Conservation (phyloP, 2,329 filamentous ascomycete genomes). For the Chrysoporthe cubensis region DNA sequence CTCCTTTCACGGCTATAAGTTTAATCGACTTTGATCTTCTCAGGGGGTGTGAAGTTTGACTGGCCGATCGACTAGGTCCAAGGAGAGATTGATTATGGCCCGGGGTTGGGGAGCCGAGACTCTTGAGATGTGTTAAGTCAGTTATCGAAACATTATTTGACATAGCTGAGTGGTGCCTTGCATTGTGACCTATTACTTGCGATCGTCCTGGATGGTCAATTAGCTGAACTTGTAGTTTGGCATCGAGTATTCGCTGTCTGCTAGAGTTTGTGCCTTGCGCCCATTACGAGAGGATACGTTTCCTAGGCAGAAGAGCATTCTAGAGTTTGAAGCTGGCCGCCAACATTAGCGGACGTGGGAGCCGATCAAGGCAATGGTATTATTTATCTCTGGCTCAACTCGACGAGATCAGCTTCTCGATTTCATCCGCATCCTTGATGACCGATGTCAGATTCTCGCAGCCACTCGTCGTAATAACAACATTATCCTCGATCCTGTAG, state of each 20-base stretch:
- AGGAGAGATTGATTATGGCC: background rate
- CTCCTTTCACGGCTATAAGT: background rate
- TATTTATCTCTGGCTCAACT: conserved; percentile 22
- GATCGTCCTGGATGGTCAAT: background rate
- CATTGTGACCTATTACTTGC: background rate
- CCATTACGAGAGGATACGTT: background rate
- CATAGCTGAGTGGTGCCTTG: background rate
- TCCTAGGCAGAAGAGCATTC: background rate
- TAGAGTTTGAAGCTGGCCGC: background rate
- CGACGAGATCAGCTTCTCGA: conserved; percentile 57
- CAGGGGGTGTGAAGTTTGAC: background rate
- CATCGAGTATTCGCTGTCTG: background rate
- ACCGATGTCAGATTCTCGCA: conserved; percentile 68
- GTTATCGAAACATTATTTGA: background rate
- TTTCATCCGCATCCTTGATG: conserved; percentile 62
- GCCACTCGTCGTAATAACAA: conserved; percentile 64
- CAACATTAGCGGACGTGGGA: background rate
- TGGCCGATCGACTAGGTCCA: background rate
- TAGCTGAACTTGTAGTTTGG: background rate
- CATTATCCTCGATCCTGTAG: conserved; percentile 62
- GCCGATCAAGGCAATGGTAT: too few relatives aligned
- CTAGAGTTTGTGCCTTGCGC: background rate
- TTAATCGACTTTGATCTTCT: conserved; percentile 2
- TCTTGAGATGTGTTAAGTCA: background rate
- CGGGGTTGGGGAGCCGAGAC: background rate